Evolutionary conservation across 169 alveolate genomes (phyloP).

Genomic region (Plasmodium billcollinsi): DNA sequence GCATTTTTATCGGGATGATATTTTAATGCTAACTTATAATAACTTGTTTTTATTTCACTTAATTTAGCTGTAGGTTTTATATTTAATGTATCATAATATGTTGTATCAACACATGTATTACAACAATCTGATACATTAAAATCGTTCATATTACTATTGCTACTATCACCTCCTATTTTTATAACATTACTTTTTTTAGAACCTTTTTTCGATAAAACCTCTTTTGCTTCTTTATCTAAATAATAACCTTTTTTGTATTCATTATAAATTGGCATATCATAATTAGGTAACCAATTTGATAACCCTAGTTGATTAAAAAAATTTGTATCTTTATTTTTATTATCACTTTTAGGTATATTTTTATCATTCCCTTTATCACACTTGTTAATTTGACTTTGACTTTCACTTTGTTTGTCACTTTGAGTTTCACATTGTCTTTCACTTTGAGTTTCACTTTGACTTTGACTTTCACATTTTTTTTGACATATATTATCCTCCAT

Average conservation of each 20-base stretch:
- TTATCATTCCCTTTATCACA: neutral
- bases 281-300: neutral
- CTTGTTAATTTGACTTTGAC: neutral
- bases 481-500: neutral
- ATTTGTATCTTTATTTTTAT: neutral
- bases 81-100: conserved; percentile 79
- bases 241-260: conserved; percentile 47
- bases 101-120: conserved; percentile 76
- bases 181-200: conserved; percentile 10
- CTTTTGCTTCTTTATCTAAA: conserved; percentile 54
- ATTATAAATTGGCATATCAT: conserved; percentile 8
- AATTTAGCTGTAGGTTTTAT: conserved; percentile 86
- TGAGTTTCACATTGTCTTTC: neutral
- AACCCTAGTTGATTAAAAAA: conserved; percentile 19
- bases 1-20: conserved; percentile 96
- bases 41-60: conserved; percentile 92
- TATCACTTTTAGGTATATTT: neutral
- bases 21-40: conserved; percentile 93
- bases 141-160: neutral
- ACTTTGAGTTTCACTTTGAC: neutral
- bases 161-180: neutral
- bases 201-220: neutral
- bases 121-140: neutral
- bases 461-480: neutral
- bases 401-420: neutral